Percentiles rank a stretch among this genome's conserved stretches.
phyloP scores from a whole-genome alignment of 2,329 filamentous ascomycete genomes.

The Rhynchosporium graminicola region DNA sequence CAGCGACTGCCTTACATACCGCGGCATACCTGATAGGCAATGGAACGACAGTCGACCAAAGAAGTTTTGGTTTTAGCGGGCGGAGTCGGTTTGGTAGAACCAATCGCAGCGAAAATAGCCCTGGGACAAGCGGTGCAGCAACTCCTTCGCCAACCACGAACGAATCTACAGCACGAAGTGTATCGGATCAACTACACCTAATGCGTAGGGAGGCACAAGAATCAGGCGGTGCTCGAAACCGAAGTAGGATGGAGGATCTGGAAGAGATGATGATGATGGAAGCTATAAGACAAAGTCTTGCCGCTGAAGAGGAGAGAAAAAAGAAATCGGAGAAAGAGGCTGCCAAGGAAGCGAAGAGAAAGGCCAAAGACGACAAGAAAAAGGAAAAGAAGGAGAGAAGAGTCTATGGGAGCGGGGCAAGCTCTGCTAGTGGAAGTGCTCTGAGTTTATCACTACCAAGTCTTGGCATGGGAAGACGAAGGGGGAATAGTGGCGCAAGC shows the following conservation, averaged over 20 bases:
- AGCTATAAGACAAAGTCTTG: slow-evolving; percentile 87
- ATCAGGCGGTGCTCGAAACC: slow-evolving; percentile 38
- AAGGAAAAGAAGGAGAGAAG: slow-evolving; percentile 56
- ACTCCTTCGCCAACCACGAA: slow-evolving; percentile 37
- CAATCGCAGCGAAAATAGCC: slow-evolving; percentile 35
- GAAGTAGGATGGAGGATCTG: slow-evolving; percentile 77
- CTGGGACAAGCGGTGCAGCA: slow-evolving; percentile 38
- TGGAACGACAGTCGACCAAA: slow-evolving; percentile 31
- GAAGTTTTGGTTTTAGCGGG: slow-evolving; percentile 38
- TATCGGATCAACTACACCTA: slow-evolving; percentile 34
- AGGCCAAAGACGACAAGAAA: slow-evolving; percentile 82
- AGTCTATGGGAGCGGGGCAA: slow-evolving; percentile 46
- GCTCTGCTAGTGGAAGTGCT: slow-evolving; percentile 63
- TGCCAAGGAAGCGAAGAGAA: slow-evolving; percentile 80
- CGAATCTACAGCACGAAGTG: slow-evolving; percentile 32
- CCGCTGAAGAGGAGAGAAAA: slow-evolving; percentile 89
- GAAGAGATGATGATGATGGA: slow-evolving; percentile 99
- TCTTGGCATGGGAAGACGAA: slow-evolving; percentile 48
- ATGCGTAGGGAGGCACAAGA: slow-evolving; percentile 38
- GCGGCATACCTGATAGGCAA: slow-evolving; percentile 88
- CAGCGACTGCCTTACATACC: slow-evolving; percentile 89
- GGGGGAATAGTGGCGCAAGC: slow-evolving; percentile 61
- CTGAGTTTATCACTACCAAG: slow-evolving; percentile 57
- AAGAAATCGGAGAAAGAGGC: slow-evolving; percentile 80
- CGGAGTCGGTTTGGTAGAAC: slow-evolving; percentile 37